phyloP scores from a whole-genome alignment of 1,284 basidiomycete species.

The Tilletia indica region DNA sequence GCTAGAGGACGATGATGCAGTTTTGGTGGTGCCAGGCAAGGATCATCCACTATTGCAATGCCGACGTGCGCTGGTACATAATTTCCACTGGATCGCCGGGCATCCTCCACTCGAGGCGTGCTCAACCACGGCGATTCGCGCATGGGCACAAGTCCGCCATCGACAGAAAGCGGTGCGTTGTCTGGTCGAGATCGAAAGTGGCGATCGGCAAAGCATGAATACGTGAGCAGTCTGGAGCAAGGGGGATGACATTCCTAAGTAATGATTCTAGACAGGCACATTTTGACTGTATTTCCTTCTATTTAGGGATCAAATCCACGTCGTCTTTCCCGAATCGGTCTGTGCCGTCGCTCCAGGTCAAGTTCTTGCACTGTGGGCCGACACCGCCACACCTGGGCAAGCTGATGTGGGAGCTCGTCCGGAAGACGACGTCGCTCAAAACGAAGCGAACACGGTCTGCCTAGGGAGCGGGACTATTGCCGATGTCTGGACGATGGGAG shows the following conservation, averaged over 20 bases:
- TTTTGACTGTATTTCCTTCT: too few species aligned
- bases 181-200: background rate
- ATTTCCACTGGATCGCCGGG: background rate
- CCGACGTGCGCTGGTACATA: background rate
- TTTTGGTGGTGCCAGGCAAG: conserved; percentile 2
- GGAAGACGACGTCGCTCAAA: background rate
- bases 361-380: background rate
- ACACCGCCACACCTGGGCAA: background rate
- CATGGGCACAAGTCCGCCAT: conserved; percentile 3
- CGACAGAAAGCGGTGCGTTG: conserved; percentile 5
- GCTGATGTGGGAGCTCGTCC: background rate
- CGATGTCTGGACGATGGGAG: background rate
- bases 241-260: too few species aligned
- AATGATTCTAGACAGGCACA: too few species aligned
- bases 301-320: background rate
- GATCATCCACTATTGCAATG: background rate
- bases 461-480: conserved; percentile 8
- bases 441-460: background rate
- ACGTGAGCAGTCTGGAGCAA: too few species aligned
- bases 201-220: too few species aligned
- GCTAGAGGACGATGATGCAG: background rate
- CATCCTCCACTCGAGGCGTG: background rate
- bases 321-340: background rate
- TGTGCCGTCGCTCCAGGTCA: conserved; percentile 4
- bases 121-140: background rate